phyloP scores from a whole-genome alignment of 495 filamentous ascomycete genomes.

The Aspergillus conjunctus region DNA sequence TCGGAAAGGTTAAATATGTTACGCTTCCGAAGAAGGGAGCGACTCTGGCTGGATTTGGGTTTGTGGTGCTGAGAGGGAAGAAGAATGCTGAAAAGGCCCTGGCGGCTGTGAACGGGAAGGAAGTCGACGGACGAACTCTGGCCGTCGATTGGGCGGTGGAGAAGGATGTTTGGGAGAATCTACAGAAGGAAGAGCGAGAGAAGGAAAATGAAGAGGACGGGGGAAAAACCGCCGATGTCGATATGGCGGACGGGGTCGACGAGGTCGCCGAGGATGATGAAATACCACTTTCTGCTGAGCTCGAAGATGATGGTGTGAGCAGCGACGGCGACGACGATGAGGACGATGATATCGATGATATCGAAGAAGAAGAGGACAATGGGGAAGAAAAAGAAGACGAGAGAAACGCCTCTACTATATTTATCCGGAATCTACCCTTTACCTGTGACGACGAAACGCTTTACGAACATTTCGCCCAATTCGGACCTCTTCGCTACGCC shows the following conservation, averaged over 20 bases:
- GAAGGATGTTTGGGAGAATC: constrained; percentile 77
- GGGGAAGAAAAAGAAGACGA: constrained; percentile 53
- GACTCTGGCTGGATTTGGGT: constrained; percentile 84
- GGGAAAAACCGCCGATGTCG: constrained; percentile 32
- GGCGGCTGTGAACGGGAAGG: constrained; percentile 80
- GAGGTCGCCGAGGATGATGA: constrained; percentile 32
- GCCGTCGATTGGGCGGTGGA: constrained; percentile 98
- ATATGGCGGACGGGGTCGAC: constrained; percentile 42
- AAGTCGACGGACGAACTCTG: constrained; percentile 80
- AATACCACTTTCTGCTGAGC: constrained; percentile 23
- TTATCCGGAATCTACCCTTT: constrained; percentile 94
- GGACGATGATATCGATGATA: constrained; percentile 33
- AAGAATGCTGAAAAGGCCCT: constrained; percentile 93
- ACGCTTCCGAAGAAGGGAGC: constrained; percentile 75
- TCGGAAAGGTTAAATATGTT: constrained; percentile 83
- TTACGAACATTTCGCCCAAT: constrained; percentile 78
- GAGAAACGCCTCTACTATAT: constrained; percentile 73
- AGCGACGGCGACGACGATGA: constrained; percentile 25
- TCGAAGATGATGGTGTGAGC: constrained; percentile 34
- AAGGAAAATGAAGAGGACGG: constrained; percentile 29
- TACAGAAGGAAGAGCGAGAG: constrained; percentile 48
- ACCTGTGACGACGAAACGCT: constrained; percentile 76
- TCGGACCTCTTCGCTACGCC: constrained; percentile 84
- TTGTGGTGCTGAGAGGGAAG: constrained; percentile 82
- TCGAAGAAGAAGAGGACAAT: constrained; percentile 50